Percentiles rank a stretch among this genome's conserved stretches.
Evolutionary conservation across 1,139 yeast genomes (phyloP).

Genomic region (Pichiaceae sp.): DNA sequence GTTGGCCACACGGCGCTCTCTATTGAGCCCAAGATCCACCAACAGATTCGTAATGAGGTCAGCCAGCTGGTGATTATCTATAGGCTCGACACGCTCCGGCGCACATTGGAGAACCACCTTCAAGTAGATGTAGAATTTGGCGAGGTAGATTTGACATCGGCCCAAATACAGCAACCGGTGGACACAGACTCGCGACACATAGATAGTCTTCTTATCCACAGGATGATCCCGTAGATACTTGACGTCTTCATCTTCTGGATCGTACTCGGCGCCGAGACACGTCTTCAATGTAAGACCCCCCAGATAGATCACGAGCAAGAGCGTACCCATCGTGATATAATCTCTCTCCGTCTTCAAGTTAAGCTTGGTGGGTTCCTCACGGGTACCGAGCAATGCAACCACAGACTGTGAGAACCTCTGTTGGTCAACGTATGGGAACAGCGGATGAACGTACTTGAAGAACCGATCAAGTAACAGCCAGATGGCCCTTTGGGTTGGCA

Average conservation of each 20-base stretch:
- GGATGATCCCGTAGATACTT: background rate
- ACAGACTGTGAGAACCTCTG: conserved; percentile 11
- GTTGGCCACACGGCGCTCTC: conserved; percentile 23
- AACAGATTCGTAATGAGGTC: conserved; percentile 31
- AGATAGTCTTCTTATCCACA: background rate
- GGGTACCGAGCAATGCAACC: background rate
- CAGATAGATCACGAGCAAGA: conserved; percentile 12
- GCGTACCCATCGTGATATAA: conserved; percentile 25
- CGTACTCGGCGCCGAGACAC: conserved; percentile 8
- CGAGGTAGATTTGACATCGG: conserved; percentile 21
- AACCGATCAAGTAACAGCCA: conserved; percentile 32
- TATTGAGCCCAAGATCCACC: conserved; percentile 30
- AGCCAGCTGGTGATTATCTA: conserved; percentile 25
- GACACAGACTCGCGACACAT: background rate
- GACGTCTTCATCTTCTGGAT: background rate
- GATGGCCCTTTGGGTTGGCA: conserved; percentile 26
- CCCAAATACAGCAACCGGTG: conserved; percentile 15
- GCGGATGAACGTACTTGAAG: conserved; percentile 29
- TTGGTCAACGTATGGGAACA: conserved; percentile 33
- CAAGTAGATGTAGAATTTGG: conserved; percentile 30
- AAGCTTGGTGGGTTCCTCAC: conserved; percentile 5
- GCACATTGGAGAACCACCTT: conserved; percentile 28
- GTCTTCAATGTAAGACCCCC: conserved; percentile 28
- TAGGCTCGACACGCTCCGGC: conserved; percentile 37
- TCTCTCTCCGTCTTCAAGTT: conserved; percentile 6